Evolutionary conservation across 2,329 filamentous ascomycete genomes (phyloP), one percentile per base, ranked within the genome.

Genomic region (Leptographium procerum): DNA sequence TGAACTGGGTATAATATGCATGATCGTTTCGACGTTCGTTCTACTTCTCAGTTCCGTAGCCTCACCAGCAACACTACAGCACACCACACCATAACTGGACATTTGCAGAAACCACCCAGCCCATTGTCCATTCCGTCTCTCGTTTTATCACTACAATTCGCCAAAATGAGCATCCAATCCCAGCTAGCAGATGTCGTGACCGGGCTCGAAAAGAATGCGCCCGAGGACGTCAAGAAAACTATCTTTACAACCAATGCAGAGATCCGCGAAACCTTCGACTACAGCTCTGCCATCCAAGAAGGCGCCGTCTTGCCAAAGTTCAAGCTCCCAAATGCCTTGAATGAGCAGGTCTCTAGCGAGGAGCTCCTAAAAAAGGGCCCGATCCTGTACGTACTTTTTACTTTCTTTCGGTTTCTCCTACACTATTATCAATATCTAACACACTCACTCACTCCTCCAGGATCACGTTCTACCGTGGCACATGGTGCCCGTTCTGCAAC

Each of bases 401-500:
- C 36, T 16, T 34, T 8, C 26, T 28, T 50, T 16, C 19, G 14
- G 9, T 52, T 31, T 54, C 29, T 33, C 22, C 1, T 3, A 4
- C 29, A 47, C 28, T 47, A 19, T 52, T 26, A 1, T 28, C 13
- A n/a, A 7, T 28, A 14, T n/a, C 52, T 55, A 43, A 43, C 26
- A 8, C 16, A 24, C n/a, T 24, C 36, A 43, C 26, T 4, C 16
- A 24, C n/a, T 24, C 36, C 29, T 11, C 33, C 19, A 59, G 57
- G 31, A 67, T 77, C 51, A 72, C 70, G n/a, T 77, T 77, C 66
- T 76, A 77, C 66, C 74, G 74, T 52, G 74, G 74, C 19, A 66
- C 68, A 56, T 77, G 74, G 75, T 77, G 74, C 59, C 74, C 75
- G 1, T 76, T 68, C 67, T 77, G 75, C 68, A 76, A 75, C 64